Evolutionary conservation across 345 rosid species (phyloP).

Genomic region (Salix exigua): DNA sequence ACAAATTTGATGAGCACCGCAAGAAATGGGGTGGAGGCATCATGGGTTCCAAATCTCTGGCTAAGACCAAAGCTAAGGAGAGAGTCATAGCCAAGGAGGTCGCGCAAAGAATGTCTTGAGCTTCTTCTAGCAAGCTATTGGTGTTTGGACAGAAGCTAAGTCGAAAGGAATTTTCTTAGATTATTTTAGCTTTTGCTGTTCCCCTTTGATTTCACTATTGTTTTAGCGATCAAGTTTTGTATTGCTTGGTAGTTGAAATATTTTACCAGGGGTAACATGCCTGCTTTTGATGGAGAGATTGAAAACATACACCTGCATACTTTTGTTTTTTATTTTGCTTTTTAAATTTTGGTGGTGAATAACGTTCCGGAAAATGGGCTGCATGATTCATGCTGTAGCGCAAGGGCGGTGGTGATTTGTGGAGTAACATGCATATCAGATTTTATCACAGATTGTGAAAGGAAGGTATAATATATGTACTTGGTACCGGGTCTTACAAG

Average conservation of each 20-base stretch:
- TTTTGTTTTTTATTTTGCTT: no score
- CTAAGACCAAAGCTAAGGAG: constrained; percentile 66
- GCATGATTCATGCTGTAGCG: no score
- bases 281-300: not conserved
- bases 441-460: no score
- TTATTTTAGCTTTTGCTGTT: not conserved
- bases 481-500: no score
- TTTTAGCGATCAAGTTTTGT: not conserved
- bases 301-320: not conserved
- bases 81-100: constrained; percentile 60
- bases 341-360: no score
- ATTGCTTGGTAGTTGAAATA: not conserved
- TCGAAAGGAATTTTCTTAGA: not conserved
- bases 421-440: no score
- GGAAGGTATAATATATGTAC: no score
- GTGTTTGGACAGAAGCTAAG: not conserved
- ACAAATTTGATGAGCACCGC: constrained; percentile 59
- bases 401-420: no score
- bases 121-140: not conserved
- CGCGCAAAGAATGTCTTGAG: constrained; percentile 62
- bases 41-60: constrained; percentile 78
- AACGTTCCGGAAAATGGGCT: no score
- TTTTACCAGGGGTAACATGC: not conserved
- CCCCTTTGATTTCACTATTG: not conserved
- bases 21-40: constrained; percentile 82